Conservation (phyloP, 768 basidiomycete species). For the Leccinum imitatum region DNA sequence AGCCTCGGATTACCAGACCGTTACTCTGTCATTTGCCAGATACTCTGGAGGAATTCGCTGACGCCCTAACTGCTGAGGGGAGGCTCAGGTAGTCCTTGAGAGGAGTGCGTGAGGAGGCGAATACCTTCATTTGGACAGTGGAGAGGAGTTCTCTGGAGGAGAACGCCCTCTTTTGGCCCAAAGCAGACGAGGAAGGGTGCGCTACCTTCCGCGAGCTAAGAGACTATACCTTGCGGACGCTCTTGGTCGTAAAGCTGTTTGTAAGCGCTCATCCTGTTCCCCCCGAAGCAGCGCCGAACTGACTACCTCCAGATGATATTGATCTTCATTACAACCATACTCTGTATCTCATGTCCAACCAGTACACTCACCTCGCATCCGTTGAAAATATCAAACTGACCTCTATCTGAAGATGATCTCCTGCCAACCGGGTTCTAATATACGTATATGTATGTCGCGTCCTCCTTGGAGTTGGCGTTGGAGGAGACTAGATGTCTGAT, state of each 20-base stretch:
- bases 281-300: not conserved
- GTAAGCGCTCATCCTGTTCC: conserved; percentile 31
- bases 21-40: conserved; percentile 52
- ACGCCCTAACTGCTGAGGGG: conserved; percentile 26
- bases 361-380: conserved; percentile 28
- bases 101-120: no score
- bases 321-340: conserved; percentile 75
- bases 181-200: no score
- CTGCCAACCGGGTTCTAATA: conserved; percentile 53
- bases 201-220: not conserved
- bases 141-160: no score
- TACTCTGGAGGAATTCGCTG: conserved; percentile 49
- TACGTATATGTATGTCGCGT: conserved; percentile 69
- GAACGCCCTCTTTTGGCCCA: no score
- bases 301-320: conserved; percentile 54
- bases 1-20: conserved; percentile 37
- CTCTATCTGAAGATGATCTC: conserved; percentile 41
- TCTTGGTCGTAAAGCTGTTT: conserved; percentile 67
- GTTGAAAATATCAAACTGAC: not conserved
- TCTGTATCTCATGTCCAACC: conserved; percentile 65
- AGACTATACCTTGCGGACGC: conserved; percentile 55
- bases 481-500: no score
- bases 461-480: conserved; percentile 55
- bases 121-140: no score
- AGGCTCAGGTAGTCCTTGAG: no score